Base-by-base conservation (phyloP, 2,329 filamentous ascomycete species). In the Paraconiothyrium sp. region DNA sequence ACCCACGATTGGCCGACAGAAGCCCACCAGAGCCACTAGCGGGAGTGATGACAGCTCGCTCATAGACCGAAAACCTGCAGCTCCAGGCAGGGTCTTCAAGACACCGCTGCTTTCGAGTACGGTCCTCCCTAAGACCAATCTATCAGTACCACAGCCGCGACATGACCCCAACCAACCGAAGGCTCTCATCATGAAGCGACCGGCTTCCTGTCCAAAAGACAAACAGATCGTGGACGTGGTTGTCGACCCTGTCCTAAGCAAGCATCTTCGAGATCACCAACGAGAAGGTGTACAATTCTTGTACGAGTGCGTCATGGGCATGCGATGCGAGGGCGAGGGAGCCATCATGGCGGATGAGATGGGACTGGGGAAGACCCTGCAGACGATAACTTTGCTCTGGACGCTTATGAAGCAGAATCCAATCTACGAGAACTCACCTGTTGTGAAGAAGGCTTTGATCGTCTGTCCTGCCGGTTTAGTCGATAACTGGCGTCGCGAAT, bases 241-340 rank as follows among this genome's bases (percentile, higher is more conserved):
- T 0, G 83, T 92, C 3, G 90, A 92, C 74, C 90, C 90, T 1
- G 76, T 90, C 11, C 73, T 92, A 16, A 80, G 82, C 8, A 88
- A 86, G 64, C 84, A 88, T 66, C 79, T 92, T 9, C 85, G 89
- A 32, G 85, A 86, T 13, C 90, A 92, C 73, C 90, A 92, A 72
- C 84, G 87, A 14, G 87, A 90, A 70, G 90, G 90, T 24, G 88
- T 92, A 0, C 82, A 86, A 54, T 92, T 92, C 68, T 75, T 92
- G 47, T 92, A 92, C 70, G 90, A 92, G 76, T 92, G 90, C 72
- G 88, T 92, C 0, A 92, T 92, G 90, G 90, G 90, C 5, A 85
- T 92, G 83, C 84, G 88, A 46, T 80, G 84, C 46, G 86, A 86
- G 68, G 89, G 90, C 1, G 85, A 90, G 75, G 90, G 90, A 27